Evolutionary conservation across 495 filamentous ascomycete species (phyloP).

Genomic region (Penicillium coffeae): DNA sequence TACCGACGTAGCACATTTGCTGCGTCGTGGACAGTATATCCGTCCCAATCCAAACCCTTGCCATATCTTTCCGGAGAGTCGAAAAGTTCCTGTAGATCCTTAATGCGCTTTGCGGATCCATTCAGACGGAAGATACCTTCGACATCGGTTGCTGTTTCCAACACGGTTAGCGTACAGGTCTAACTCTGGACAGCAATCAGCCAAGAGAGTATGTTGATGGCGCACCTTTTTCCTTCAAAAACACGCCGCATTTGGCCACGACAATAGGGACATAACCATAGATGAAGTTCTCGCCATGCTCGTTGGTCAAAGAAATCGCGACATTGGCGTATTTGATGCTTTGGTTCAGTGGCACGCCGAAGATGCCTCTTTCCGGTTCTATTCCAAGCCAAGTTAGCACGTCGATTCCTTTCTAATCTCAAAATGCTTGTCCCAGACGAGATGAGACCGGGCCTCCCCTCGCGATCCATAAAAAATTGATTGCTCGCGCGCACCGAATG

Average conservation of each 20-base stretch:
- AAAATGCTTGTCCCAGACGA: too few relatives aligned
- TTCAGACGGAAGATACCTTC: conserved; percentile 97
- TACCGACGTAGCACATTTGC: conserved; percentile 95
- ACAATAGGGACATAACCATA: conserved; percentile 99
- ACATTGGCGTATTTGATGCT: conserved; percentile 99
- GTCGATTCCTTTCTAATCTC: not conserved
- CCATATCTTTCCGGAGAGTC: conserved; percentile 95
- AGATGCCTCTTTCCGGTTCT: conserved; percentile 61
- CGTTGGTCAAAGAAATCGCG: conserved; percentile 91
- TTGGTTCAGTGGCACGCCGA: conserved; percentile 87
- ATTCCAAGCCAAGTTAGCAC: not conserved
- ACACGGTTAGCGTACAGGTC: conserved; percentile 9
- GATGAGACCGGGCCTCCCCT: too few relatives aligned
- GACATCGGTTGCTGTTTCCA: conserved; percentile 74
- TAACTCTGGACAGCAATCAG: too few relatives aligned
- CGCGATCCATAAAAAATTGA: too few relatives aligned
- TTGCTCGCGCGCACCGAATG: too few relatives aligned
- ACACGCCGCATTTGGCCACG: conserved; percentile 97
- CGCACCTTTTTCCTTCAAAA: conserved; percentile 95
- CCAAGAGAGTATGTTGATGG: not conserved
- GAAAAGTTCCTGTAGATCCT: conserved; percentile 87
- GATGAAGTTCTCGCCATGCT: conserved; percentile 88
- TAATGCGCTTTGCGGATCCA: conserved; percentile 96
- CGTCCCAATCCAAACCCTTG: conserved; percentile 94
- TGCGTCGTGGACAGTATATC: conserved; percentile 98